Evolutionary conservation across 768 basidiomycete species (phyloP).

Genomic region (Pleurotus cornucopiae): DNA sequence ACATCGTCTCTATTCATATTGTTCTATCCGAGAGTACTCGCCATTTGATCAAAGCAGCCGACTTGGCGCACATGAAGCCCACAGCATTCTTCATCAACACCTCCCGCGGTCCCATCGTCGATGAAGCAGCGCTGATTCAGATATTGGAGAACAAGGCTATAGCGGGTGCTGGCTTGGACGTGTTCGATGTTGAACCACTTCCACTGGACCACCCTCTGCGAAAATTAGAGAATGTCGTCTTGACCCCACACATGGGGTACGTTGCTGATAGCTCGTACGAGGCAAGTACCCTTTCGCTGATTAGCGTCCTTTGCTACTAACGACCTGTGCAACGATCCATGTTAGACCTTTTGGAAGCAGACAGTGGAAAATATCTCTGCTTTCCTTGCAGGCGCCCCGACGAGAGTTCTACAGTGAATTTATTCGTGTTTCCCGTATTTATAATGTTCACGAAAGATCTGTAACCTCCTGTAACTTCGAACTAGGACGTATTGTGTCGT

Average conservation of each 20-base stretch:
- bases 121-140: slow-evolving; percentile 51
- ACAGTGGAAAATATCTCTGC: slow-evolving; percentile 56
- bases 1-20: slow-evolving; percentile 60
- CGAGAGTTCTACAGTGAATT: slow-evolving; percentile 3
- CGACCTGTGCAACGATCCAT: background rate
- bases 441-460: slow-evolving; percentile 2
- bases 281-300: slow-evolving; percentile 23
- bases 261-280: slow-evolving; percentile 47
- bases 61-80: slow-evolving; percentile 52
- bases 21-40: slow-evolving; percentile 49
- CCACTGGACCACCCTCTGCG: slow-evolving; percentile 53
- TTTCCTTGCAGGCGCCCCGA: slow-evolving; percentile 43
- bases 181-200: slow-evolving; percentile 64
- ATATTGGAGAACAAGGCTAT: slow-evolving; percentile 42
- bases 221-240: slow-evolving; percentile 45
- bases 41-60: slow-evolving; percentile 41
- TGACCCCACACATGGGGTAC: slow-evolving; percentile 63
- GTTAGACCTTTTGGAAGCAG: slow-evolving; percentile 44
- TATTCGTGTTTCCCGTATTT: background rate
- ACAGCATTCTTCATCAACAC: slow-evolving; percentile 64
- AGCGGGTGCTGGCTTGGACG: slow-evolving; percentile 60
- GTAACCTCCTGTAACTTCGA: background rate
- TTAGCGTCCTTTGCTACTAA: background rate
- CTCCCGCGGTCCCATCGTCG: slow-evolving; percentile 60
- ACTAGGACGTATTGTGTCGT: background rate